phyloP scores from a whole-genome alignment of 495 filamentous ascomycete genomes.

The Aspergillus bridgeri region DNA sequence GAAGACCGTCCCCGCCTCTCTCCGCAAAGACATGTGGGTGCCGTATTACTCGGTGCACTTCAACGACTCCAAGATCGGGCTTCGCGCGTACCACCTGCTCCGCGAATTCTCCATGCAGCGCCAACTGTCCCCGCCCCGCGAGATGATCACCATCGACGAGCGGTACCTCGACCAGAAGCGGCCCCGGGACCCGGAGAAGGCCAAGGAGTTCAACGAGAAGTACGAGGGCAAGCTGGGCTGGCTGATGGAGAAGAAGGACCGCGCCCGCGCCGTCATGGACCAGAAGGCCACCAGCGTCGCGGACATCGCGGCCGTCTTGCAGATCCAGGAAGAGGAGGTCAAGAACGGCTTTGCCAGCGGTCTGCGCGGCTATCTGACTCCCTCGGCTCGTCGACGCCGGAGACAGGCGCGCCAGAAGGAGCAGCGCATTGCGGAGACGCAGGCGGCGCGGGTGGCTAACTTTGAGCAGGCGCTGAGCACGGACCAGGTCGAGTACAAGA shows the following conservation, averaged over 20 bases:
- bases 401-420: conserved; percentile 37
- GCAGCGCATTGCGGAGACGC: conserved; percentile 32
- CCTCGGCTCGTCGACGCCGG: conserved; percentile 27
- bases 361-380: conserved; percentile 33
- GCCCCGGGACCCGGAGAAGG: conserved; percentile 55
- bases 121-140: conserved; percentile 40
- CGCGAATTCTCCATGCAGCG: conserved; percentile 66
- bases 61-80: conserved; percentile 59
- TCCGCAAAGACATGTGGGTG: conserved; percentile 92
- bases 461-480: conserved; percentile 28
- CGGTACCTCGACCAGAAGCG: conserved; percentile 50
- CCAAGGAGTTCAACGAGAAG: conserved; percentile 43
- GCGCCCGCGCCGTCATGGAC: conserved; percentile 68
- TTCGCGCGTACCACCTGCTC: conserved; percentile 71
- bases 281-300: conserved; percentile 87
- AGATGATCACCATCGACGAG: conserved; percentile 49
- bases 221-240: conserved; percentile 41
- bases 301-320: conserved; percentile 77
- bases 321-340: conserved; percentile 47
- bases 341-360: conserved; percentile 27
- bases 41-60: conserved; percentile 76
- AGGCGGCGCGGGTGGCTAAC: conserved; percentile 27
- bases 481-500: conserved; percentile 26
- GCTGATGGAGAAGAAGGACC: conserved; percentile 50
- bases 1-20: conserved; percentile 70